Evolutionary conservation across 257 asterid species (phyloP).

Genomic region (Solanum bulbocastanum): DNA sequence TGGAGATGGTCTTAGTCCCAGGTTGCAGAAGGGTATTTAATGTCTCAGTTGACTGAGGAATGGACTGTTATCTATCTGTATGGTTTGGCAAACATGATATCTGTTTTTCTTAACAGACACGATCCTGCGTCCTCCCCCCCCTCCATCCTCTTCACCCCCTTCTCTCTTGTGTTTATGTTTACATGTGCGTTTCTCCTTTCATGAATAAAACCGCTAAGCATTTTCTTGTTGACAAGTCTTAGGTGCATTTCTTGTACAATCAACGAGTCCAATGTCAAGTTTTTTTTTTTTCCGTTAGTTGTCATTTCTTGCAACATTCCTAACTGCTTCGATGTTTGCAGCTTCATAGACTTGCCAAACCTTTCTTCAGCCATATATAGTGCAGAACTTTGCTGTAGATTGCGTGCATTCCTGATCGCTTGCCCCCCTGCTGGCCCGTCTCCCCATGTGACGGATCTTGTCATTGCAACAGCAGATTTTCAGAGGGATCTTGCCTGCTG

Average conservation of each 20-base stretch:
- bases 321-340: constrained; percentile 5
- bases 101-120: neutral
- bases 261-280: neutral
- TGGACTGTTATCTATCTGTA: neutral
- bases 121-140: neutral
- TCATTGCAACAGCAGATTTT: constrained; percentile 44
- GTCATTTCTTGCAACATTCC: neutral
- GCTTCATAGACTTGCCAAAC: constrained; percentile 42
- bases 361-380: constrained; percentile 48
- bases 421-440: constrained; percentile 49
- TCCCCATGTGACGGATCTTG: constrained; percentile 40
- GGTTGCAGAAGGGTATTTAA: neutral
- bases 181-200: neutral
- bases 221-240: neutral
- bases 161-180: neutral
- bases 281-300: neutral
- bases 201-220: neutral
- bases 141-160: neutral
- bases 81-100: neutral
- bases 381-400: constrained; percentile 40
- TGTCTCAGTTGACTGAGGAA: neutral
- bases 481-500: constrained; percentile 44
- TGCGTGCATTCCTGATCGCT: constrained; percentile 52
- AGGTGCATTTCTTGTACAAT: neutral
- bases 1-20: neutral